phyloP scores from a whole-genome alignment of 805 yeast species.

The Saturnispora saitoi region DNA sequence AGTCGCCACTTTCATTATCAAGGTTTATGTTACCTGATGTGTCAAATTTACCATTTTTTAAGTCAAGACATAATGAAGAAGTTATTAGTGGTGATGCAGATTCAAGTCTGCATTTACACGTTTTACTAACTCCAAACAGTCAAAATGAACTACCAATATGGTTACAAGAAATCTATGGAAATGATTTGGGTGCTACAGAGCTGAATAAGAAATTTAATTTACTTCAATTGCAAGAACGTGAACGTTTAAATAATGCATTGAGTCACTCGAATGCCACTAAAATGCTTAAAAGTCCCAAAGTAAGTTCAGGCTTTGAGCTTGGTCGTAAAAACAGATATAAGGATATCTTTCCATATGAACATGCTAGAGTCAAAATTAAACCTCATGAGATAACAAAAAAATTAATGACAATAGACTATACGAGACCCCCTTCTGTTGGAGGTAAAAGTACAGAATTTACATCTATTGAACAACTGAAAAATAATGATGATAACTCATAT shows the following conservation, averaged over 20 bases:
- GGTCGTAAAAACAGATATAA: conserved; percentile 80
- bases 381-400: conserved; percentile 11
- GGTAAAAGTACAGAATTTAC: neutral
- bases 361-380: conserved; percentile 62
- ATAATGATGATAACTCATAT: conserved; percentile 42
- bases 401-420: neutral
- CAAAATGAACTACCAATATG: conserved; percentile 41
- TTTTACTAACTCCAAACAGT: conserved; percentile 16
- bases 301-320: conserved; percentile 71
- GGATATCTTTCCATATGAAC: conserved; percentile 82
- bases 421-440: neutral
- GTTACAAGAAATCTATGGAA: conserved; percentile 34
- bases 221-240: conserved; percentile 63
- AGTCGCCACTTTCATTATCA: conserved; percentile 26
- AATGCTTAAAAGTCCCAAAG: conserved; percentile 31
- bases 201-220: conserved; percentile 48
- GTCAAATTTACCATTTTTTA: conserved; percentile 35
- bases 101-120: conserved; percentile 20
- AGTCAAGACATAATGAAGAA: conserved; percentile 49
- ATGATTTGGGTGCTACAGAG: conserved; percentile 30
- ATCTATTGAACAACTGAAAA: conserved; percentile 9
- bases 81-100: conserved; percentile 24
- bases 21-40: conserved; percentile 46
- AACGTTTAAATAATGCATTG: conserved; percentile 46
- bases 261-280: conserved; percentile 10